Base-by-base conservation (phyloP, 176 grass and related monocot species). In the Poa annua region DNA sequence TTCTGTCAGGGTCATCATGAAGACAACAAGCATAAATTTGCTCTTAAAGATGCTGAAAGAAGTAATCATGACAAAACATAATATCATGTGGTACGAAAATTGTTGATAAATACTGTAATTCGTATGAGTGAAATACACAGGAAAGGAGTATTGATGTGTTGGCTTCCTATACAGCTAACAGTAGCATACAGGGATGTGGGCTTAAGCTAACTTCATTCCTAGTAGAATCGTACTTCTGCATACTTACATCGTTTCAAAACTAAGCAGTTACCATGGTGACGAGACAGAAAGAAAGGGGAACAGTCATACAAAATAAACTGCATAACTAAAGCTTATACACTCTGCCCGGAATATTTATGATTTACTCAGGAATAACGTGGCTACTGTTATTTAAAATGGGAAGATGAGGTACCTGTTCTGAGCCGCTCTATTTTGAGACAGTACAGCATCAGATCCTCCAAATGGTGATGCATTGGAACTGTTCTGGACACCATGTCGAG, bases 331-430 rank as follows among this genome's bases (percentile, higher is more conserved):
- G 36, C 20, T 38, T 86, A 68, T 50, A 60, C 20, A 64, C 47
- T 74, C 29, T 3, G 25, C 52, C 19, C 56, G 35, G 14, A 29
- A 78, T 59, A 68, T 64, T 53, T 66, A 38, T 48, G 61, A 49
- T 32, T 47, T 66, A 25, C 45, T 13, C 13, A 76, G 63, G 51
- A 81, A 44, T 52, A 32, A 73, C 9, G 45, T 13, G 53, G 44
- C 70, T 75, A 9, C 1, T 81, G 35, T 71, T 4, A 49, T 62
- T 78, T 44, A 52, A 81, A 79, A 80, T 25, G 33, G 21, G 7
- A 66, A 48, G 41, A 75, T 4, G 11, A 22, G 44, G 42, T 98
- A 98, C 96, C 96, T 98, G 82, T 90, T 85, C 78, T 90, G 90
- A 87, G 87, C 79, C 47, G 71, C 54, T 80, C 88, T 91, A 74